Evolutionary conservation across 73 alveolate species (phyloP).

Genomic region (Paramecium sonneborni): DNA sequence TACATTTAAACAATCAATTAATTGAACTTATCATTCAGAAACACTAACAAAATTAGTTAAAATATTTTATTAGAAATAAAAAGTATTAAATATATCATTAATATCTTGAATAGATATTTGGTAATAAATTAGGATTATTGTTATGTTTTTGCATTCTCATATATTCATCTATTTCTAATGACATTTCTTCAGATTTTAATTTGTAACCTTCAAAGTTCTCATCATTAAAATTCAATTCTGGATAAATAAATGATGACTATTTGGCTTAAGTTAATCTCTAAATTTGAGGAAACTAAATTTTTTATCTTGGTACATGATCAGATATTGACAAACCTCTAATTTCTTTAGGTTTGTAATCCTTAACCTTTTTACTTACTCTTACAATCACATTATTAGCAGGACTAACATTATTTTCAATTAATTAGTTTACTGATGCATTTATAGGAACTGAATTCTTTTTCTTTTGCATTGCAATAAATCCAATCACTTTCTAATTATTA

Average conservation of each 20-base stretch:
- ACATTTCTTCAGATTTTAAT: constrained; percentile 1
- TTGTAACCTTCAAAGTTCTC: neutral
- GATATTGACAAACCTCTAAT: neutral
- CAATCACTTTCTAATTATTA: neutral
- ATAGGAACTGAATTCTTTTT: neutral
- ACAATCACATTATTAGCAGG: neutral
- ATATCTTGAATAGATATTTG: neutral
- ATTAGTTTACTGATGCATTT: neutral
- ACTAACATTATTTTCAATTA: neutral
- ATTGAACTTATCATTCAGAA: neutral
- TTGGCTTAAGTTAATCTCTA: neutral
- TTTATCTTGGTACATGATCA: neutral
- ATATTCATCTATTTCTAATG: neutral
- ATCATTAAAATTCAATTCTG: neutral
- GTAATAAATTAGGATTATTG: neutral
- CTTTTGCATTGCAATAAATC: neutral
- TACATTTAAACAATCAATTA: neutral
- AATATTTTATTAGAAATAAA: neutral
- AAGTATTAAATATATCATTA: neutral
- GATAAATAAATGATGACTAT: neutral
- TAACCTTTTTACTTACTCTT: neutral
- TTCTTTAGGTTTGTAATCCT: neutral
- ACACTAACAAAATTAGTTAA: neutral
- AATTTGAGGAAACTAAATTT: neutral
- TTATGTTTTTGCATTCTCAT: neutral